Conservation (phyloP, 371 early-diverging fungal genomes). For the Smittium culicis region DNA sequence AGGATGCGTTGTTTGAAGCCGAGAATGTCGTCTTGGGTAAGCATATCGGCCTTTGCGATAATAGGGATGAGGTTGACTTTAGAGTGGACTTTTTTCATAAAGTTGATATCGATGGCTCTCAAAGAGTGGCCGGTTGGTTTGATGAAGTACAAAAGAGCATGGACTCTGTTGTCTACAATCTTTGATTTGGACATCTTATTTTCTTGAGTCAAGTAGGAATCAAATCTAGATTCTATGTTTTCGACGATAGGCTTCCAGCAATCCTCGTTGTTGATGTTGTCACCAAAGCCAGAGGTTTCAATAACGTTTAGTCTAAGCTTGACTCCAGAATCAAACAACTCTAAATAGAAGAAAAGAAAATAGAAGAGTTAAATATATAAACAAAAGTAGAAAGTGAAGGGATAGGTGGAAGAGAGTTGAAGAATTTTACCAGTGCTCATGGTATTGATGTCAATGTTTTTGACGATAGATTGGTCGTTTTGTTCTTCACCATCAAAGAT, state of each 20-base stretch:
- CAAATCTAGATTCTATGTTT: conserved; percentile 89
- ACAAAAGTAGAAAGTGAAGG: too few relatives aligned
- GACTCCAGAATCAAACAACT: too few relatives aligned
- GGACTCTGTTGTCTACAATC: conserved; percentile 93
- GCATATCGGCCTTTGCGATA: conserved; percentile 62
- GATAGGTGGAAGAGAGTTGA: too few relatives aligned
- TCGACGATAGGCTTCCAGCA: conserved; percentile 92
- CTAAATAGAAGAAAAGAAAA: too few relatives aligned
- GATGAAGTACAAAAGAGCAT: conserved; percentile 94
- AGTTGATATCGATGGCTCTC: conserved; percentile 91
- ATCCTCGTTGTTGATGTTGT: conserved; percentile 88
- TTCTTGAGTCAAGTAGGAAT: conserved; percentile 86
- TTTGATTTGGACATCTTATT: conserved; percentile 84
- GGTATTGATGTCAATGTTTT: conserved; percentile 85
- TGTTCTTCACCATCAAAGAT: conserved; percentile 66
- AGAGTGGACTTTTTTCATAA: conserved; percentile 85
- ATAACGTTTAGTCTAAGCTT: conserved; percentile 86
- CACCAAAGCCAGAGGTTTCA: conserved; percentile 97
- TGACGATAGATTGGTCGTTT: conserved; percentile 63
- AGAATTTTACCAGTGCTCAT: conserved; percentile 69
- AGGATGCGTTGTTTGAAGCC: conserved; percentile 79
- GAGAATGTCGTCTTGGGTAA: conserved; percentile 52
- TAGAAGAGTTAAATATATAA: too few relatives aligned
- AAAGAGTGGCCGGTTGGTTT: conserved; percentile 93
- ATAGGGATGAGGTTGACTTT: conserved; percentile 94